Conservation (phyloP, 2,329 filamentous ascomycete species). For the Aspergillus tamarii region DNA sequence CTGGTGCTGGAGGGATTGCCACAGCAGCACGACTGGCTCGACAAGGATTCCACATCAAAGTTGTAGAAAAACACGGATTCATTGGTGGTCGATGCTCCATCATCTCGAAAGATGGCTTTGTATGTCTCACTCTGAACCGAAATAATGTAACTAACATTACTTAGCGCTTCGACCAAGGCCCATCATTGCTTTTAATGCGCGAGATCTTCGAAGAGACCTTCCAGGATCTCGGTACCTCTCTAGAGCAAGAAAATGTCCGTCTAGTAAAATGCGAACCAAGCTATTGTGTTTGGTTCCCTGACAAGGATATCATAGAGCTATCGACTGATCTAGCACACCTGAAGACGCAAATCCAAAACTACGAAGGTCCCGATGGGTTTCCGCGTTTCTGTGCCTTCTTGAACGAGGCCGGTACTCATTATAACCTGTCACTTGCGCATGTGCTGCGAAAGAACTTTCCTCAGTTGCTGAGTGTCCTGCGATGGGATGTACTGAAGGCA, state of each 20-base stretch:
- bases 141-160: not conserved
- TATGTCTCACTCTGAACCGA: not conserved
- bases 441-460: not conserved
- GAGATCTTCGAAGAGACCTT: not conserved
- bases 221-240: not conserved
- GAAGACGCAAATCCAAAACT: not conserved
- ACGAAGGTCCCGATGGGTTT: not conserved
- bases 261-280: not conserved
- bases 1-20: not conserved
- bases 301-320: not conserved
- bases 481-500: not conserved
- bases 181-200: not conserved
- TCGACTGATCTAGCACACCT: not conserved
- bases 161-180: constrained; percentile 1
- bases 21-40: not conserved
- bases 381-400: not conserved
- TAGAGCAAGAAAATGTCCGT: not conserved
- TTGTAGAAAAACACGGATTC: not conserved
- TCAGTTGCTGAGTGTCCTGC: not conserved
- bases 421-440: not conserved
- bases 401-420: not conserved
- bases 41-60: not conserved
- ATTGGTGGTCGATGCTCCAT: not conserved
- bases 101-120: not conserved
- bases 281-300: not conserved